A percentile compares a stretch with the other conserved stretches of the same genome.
phyloP scores from a whole-genome alignment of 345 rosid genomes.

The Populus tremula region DNA sequence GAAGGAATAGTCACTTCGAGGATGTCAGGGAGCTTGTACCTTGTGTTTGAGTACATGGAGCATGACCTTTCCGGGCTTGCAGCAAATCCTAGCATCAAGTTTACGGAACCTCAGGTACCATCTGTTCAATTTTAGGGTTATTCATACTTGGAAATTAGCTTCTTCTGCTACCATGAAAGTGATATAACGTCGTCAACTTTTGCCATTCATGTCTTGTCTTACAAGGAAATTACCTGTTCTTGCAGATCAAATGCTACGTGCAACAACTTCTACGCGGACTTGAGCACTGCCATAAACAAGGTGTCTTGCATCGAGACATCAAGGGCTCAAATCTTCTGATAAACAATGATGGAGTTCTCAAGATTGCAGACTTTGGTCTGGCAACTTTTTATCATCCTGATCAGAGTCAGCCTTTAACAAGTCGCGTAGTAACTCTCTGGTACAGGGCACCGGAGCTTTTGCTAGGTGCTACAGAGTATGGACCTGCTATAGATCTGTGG shows the following conservation, averaged over 20 bases:
- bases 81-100: conserved; percentile 66
- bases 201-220: not conserved
- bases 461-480: conserved; percentile 84
- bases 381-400: conserved; percentile 58
- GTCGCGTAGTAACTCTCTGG: conserved; percentile 98
- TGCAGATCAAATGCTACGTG: conserved; percentile 79
- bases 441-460: conserved; percentile 94
- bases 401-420: conserved; percentile 61
- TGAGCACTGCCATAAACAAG: conserved; percentile 81
- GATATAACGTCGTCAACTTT: not conserved
- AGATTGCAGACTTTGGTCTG: conserved; percentile 89
- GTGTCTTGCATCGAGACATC: conserved; percentile 83
- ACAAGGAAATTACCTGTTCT: not conserved
- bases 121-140: not conserved
- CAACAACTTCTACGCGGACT: conserved; percentile 76
- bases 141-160: not conserved
- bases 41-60: conserved; percentile 94
- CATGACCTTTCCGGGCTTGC: conserved; percentile 88
- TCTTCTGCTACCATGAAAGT: not conserved
- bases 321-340: conserved; percentile 88
- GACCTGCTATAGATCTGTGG: conserved; percentile 85
- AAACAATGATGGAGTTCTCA: conserved; percentile 67
- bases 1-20: conserved; percentile 76
- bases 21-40: conserved; percentile 71
- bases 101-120: conserved; percentile 74